These are phyloP conservation scores for Taphrina populina DNA, from an alignment of 1,139 yeast genomes.

Conservation along the genomic window DNA sequence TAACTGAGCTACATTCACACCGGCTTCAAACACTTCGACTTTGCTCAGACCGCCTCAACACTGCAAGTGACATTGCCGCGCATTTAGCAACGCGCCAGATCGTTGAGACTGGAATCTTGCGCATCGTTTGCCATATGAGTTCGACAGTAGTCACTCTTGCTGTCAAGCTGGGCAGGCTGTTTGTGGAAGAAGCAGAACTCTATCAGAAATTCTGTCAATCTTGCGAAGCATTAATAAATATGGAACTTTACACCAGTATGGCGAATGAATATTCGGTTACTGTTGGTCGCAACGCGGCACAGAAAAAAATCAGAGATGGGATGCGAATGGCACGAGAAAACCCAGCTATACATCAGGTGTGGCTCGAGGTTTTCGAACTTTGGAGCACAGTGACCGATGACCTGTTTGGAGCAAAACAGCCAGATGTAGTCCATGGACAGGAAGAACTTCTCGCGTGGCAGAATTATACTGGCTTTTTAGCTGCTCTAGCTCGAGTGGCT, in stretches of 20 bases:
- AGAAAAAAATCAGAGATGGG: constrained; percentile 1
- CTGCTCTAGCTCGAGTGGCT: constrained; percentile 6
- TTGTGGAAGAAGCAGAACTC: background rate
- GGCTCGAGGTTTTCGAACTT: constrained; percentile 3
- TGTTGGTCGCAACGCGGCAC: constrained; percentile 25
- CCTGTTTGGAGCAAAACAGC: background rate
- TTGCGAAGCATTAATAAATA: background rate
- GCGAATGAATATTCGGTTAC: constrained; percentile 10
- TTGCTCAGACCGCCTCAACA: background rate
- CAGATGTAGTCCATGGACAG: background rate
- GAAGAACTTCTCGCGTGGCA: constrained; percentile 12
- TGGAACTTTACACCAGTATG: constrained; percentile 5
- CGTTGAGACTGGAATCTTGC: background rate
- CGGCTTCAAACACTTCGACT: background rate
- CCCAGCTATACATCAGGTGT: constrained; percentile 1
- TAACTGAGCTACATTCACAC: background rate
- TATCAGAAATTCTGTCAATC: background rate
- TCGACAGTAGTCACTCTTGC: constrained; percentile 1
- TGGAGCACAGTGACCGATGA: constrained; percentile 14
- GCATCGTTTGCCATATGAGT: background rate
- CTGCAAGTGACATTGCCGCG: background rate
- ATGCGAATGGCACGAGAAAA: constrained; percentile 9
- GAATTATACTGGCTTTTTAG: constrained; percentile 15
- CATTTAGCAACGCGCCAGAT: background rate
- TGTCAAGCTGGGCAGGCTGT: constrained; percentile 1